Percentiles rank a stretch among this genome's conserved stretches.
Evolutionary conservation across 306 rosid genomes (phyloP).

Genomic region (Medicago lupulina): DNA sequence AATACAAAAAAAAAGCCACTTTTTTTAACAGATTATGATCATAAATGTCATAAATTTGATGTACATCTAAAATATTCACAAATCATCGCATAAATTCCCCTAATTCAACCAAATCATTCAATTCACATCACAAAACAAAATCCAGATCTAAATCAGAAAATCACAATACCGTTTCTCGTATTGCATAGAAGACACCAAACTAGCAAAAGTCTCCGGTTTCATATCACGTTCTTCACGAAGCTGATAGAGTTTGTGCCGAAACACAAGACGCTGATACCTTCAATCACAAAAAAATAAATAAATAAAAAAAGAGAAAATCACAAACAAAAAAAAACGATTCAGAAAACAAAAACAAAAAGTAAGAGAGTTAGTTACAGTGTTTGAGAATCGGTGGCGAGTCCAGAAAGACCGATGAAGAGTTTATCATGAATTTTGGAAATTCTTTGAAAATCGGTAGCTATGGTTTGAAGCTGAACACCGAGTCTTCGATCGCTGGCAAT

Average conservation of each 20-base stretch:
- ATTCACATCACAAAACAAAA: slow-evolving; percentile 5
- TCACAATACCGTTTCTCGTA: slow-evolving; percentile 79
- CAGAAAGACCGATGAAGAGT: slow-evolving; percentile 87
- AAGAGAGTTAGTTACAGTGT: slow-evolving; percentile 58
- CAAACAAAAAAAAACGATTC: no score
- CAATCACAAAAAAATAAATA: background rate
- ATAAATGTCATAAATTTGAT: background rate
- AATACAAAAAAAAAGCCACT: background rate
- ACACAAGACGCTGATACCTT: slow-evolving; percentile 83
- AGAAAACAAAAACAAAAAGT: background rate
- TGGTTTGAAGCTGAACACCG: slow-evolving; percentile 96
- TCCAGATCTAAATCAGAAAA: background rate
- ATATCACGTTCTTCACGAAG: slow-evolving; percentile 93
- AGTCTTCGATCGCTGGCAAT: slow-evolving; percentile 95
- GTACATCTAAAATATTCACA: slow-evolving; percentile 5
- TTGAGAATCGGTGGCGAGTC: slow-evolving; percentile 96
- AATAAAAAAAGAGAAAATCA: background rate
- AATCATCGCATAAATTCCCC: background rate
- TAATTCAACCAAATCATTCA: background rate
- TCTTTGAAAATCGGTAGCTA: slow-evolving; percentile 94
- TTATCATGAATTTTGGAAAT: slow-evolving; percentile 76
- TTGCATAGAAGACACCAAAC: slow-evolving; percentile 81
- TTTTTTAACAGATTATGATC: background rate
- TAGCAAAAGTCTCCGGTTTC: slow-evolving; percentile 95
- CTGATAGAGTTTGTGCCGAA: slow-evolving; percentile 84